A percentile compares a stretch with the other conserved stretches of the same genome.
phyloP scores from a whole-genome alignment of 2,329 filamentous ascomycete species.

The Penicillium hordei region DNA sequence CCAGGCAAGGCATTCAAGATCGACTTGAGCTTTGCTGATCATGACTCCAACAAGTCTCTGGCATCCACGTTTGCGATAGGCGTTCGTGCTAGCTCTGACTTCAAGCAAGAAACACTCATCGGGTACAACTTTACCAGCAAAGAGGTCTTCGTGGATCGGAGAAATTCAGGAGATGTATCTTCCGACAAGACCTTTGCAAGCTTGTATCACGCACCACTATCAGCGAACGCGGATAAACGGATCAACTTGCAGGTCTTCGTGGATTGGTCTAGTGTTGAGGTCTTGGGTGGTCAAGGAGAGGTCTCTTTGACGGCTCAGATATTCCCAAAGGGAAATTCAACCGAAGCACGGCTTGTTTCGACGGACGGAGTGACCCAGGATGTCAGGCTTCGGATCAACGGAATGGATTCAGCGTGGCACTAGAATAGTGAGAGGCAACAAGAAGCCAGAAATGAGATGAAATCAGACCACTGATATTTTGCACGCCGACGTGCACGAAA shows the following conservation, averaged over 20 bases:
- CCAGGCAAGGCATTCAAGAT: constrained; percentile 23
- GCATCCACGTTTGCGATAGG: constrained; percentile 23
- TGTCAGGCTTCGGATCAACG: constrained; percentile 10
- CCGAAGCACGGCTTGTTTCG: constrained; percentile 19
- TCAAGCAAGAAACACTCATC: constrained; percentile 25
- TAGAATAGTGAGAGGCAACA: neutral
- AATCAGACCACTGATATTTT: neutral
- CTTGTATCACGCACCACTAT: constrained; percentile 21
- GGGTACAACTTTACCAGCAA: constrained; percentile 29
- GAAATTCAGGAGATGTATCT: constrained; percentile 20
- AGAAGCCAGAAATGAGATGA: neutral
- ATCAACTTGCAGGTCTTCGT: constrained; percentile 27
- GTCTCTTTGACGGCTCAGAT: constrained; percentile 30
- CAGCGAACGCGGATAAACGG: constrained; percentile 14
- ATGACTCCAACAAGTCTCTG: neutral
- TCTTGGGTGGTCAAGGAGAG: constrained; percentile 31
- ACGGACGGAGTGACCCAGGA: constrained; percentile 14
- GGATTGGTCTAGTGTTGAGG: constrained; percentile 33
- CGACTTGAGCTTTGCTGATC: constrained; percentile 21
- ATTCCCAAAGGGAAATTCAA: constrained; percentile 25
- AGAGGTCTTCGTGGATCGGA: constrained; percentile 28
- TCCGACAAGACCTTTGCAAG: constrained; percentile 27
- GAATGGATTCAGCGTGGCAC: constrained; percentile 10
- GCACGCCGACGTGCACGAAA: too few species aligned
- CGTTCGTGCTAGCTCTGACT: constrained; percentile 20